Conservation (phyloP, 768 basidiomycete species). For the Cystofilobasidium capitatum region DNA sequence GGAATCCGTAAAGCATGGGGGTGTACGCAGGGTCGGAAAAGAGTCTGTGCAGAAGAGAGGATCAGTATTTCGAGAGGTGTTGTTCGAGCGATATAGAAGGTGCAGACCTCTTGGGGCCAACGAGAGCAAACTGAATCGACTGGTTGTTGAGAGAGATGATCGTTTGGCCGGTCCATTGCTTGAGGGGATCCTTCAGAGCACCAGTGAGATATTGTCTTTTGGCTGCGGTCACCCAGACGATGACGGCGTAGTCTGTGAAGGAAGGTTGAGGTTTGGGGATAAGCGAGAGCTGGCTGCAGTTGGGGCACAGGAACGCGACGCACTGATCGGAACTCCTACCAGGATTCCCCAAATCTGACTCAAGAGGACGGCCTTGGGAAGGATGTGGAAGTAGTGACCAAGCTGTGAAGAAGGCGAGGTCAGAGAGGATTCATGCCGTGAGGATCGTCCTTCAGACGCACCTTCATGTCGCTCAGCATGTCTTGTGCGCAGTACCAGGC, state of each 20-base stretch:
- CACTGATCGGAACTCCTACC: constrained; percentile 5
- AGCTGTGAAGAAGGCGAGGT: neutral
- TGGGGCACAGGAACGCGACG: too few species aligned
- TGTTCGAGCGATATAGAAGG: neutral
- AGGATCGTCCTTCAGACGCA: neutral
- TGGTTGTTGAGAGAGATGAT: constrained; percentile 12
- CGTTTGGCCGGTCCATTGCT: constrained; percentile 15
- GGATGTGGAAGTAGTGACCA: constrained; percentile 16
- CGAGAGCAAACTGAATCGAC: neutral
- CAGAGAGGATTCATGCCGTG: neutral
- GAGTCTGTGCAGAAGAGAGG: neutral
- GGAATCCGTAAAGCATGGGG: constrained; percentile 1
- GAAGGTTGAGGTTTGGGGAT: too few species aligned
- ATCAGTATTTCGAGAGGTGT: neutral
- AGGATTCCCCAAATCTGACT: constrained; percentile 7
- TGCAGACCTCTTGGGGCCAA: neutral
- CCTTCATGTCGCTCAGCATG: constrained; percentile 13
- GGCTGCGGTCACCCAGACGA: constrained; percentile 3
- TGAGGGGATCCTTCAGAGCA: neutral
- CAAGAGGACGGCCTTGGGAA: neutral
- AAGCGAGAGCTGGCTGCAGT: too few species aligned
- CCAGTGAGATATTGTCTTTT: neutral
- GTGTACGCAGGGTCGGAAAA: neutral
- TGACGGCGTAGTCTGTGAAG: neutral
- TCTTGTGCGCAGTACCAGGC: constrained; percentile 9